Evolutionary conservation across 2,329 filamentous ascomycete species (phyloP).

Genomic region (Verticillium nonalfalfae): DNA sequence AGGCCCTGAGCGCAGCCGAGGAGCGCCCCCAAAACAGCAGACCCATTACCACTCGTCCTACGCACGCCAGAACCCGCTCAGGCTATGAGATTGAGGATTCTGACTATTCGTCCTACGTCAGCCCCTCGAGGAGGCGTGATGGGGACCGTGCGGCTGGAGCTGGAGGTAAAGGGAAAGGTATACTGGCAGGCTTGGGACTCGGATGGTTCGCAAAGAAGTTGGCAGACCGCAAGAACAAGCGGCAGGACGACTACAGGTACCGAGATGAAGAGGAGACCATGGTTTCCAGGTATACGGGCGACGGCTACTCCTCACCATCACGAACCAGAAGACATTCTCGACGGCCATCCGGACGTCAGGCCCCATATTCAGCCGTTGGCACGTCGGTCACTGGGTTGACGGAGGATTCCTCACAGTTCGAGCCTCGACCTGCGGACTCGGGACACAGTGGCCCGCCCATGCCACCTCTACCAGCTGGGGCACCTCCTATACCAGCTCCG

Average conservation of each 20-base stretch:
- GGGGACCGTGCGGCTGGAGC: conserved; percentile 30
- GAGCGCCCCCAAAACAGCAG: conserved; percentile 27
- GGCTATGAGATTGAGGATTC: conserved; percentile 43
- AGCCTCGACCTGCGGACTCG: conserved; percentile 23
- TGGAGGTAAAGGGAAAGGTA: conserved; percentile 46
- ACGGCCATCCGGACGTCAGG: conserved; percentile 16
- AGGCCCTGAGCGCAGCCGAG: conserved; percentile 39
- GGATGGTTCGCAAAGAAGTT: conserved; percentile 64
- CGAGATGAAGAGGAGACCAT: conserved; percentile 49
- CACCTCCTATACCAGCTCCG: conserved; percentile 3
- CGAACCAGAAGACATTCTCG: conserved; percentile 15
- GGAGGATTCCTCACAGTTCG: conserved; percentile 28
- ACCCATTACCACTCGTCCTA: conserved; percentile 40
- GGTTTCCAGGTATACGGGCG: conserved; percentile 62
- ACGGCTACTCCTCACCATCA: conserved; percentile 49
- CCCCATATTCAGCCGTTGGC: conserved; percentile 13
- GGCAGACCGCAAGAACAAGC: conserved; percentile 43
- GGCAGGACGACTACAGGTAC: conserved; percentile 40
- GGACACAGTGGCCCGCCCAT: conserved; percentile 35
- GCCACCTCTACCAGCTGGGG: conserved; percentile 38
- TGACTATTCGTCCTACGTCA: conserved; percentile 55
- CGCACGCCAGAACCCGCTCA: conserved; percentile 36
- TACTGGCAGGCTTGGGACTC: conserved; percentile 56
- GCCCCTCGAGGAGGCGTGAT: conserved; percentile 52
- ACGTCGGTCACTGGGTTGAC: conserved; percentile 14